phyloP scores from a whole-genome alignment of 2,329 filamentous ascomycete genomes.

The Emmonsia crescens region DNA sequence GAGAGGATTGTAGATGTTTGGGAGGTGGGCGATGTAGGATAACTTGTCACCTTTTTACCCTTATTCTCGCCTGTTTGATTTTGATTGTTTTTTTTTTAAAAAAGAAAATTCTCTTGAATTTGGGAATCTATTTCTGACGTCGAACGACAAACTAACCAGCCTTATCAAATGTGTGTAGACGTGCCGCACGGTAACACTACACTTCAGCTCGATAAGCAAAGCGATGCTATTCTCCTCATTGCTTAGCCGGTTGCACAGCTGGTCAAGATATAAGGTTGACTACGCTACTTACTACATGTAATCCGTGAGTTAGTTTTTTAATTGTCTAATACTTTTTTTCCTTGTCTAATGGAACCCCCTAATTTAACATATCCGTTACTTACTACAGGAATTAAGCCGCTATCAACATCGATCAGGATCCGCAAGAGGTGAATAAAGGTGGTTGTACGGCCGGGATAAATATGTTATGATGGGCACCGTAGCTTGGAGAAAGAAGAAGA shows the following conservation, averaged over 20 bases:
- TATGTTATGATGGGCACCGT: no score
- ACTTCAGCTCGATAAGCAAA: conserved; percentile 38
- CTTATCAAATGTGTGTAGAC: neutral
- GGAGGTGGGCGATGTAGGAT: conserved; percentile 32
- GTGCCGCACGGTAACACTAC: conserved; percentile 34
- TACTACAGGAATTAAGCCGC: neutral
- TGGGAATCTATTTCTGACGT: neutral
- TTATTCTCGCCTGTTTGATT: neutral
- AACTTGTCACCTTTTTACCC: neutral
- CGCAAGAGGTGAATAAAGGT: neutral
- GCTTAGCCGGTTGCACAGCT: neutral
- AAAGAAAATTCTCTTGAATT: neutral
- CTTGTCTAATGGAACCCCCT: neutral
- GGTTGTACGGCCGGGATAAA: neutral
- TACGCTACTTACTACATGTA: neutral
- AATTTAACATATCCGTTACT: neutral
- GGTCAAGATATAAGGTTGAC: neutral
- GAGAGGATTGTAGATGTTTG: conserved; percentile 36
- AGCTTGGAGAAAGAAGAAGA: no score
- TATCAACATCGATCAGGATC: neutral
- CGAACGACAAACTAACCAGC: neutral
- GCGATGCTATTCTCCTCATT: conserved; percentile 34
- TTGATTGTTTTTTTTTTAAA: no score
- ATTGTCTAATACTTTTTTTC: neutral
- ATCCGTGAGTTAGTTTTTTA: neutral